A percentile compares a stretch with the other conserved stretches of the same genome.
phyloP scores from a whole-genome alignment of 1,284 basidiomycete genomes.

The Naganishia sp. region DNA sequence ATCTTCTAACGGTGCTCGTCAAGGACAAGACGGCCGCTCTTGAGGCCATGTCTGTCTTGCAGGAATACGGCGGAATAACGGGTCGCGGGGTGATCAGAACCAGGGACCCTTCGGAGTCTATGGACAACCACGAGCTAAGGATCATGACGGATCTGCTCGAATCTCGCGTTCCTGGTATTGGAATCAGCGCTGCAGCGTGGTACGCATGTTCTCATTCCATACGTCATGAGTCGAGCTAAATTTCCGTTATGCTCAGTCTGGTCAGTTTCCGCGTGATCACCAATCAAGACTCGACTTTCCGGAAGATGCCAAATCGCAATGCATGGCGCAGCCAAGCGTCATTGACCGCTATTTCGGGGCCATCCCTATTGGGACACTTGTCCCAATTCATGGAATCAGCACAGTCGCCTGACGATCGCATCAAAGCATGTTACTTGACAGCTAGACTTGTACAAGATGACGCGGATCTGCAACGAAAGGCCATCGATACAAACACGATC shows the following conservation, averaged over 20 bases:
- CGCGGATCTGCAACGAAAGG: constrained; percentile 59
- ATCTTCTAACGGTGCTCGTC: constrained; percentile 68
- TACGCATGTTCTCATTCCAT: constrained; percentile 33
- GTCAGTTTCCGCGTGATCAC: constrained; percentile 26
- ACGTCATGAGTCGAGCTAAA: not conserved
- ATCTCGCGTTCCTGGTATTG: constrained; percentile 41
- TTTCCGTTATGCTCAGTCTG: not conserved
- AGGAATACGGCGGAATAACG: constrained; percentile 20
- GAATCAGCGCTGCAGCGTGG: constrained; percentile 49
- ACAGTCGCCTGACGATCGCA: constrained; percentile 14
- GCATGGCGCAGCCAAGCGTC: not conserved
- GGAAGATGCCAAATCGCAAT: constrained; percentile 31
- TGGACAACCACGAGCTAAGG: constrained; percentile 10
- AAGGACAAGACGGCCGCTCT: constrained; percentile 57
- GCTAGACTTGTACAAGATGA: constrained; percentile 73
- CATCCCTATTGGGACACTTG: constrained; percentile 3
- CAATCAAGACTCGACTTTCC: not conserved
- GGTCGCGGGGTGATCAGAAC: not conserved
- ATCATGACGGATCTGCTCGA: constrained; percentile 39
- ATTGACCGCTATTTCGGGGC: constrained; percentile 3
- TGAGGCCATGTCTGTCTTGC: constrained; percentile 8
- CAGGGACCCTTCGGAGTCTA: not conserved
- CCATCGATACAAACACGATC: constrained; percentile 27
- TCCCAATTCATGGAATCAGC: constrained; percentile 22
- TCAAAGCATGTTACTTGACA: constrained; percentile 47